Conservation (phyloP, 805 yeast genomes). For the Suhomyces canberraensis region DNA sequence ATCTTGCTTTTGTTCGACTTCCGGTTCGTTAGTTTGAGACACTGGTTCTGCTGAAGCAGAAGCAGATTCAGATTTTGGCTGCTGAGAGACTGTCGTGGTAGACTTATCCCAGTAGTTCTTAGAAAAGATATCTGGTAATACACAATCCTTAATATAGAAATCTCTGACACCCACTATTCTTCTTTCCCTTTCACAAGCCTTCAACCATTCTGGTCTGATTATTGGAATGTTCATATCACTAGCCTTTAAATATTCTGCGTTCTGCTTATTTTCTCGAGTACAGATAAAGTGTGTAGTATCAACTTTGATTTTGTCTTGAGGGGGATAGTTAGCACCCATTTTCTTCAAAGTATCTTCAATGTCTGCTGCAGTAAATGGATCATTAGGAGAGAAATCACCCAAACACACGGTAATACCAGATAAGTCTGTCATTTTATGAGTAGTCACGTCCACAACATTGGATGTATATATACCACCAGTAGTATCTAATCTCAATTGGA, state of each 20-base stretch:
- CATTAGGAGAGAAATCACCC: slow-evolving; percentile 68
- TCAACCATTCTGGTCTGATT: slow-evolving; percentile 94
- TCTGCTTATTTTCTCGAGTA: slow-evolving; percentile 54
- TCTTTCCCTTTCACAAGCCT: slow-evolving; percentile 87
- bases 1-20: neutral
- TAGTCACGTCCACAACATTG: slow-evolving; percentile 62
- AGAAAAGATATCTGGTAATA: slow-evolving; percentile 41
- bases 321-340: slow-evolving; percentile 77
- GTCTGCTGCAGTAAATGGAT: slow-evolving; percentile 46
- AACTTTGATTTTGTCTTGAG: slow-evolving; percentile 69
- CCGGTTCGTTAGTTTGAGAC: neutral
- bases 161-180: slow-evolving; percentile 91
- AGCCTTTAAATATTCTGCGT: slow-evolving; percentile 73
- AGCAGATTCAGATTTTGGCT: neutral
- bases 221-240: slow-evolving; percentile 84
- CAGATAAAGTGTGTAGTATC: slow-evolving; percentile 96
- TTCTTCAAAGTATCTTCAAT: slow-evolving; percentile 57
- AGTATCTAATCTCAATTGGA: slow-evolving; percentile 78
- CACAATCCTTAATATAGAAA: slow-evolving; percentile 62
- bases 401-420: slow-evolving; percentile 88
- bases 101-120: slow-evolving; percentile 37
- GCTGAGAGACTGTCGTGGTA: neutral
- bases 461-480: slow-evolving; percentile 85
- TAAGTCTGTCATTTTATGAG: slow-evolving; percentile 95
- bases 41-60: neutral